Evolutionary conservation across 2,329 filamentous ascomycete species (phyloP).

Genomic region (Trichoderma oligosporum): DNA sequence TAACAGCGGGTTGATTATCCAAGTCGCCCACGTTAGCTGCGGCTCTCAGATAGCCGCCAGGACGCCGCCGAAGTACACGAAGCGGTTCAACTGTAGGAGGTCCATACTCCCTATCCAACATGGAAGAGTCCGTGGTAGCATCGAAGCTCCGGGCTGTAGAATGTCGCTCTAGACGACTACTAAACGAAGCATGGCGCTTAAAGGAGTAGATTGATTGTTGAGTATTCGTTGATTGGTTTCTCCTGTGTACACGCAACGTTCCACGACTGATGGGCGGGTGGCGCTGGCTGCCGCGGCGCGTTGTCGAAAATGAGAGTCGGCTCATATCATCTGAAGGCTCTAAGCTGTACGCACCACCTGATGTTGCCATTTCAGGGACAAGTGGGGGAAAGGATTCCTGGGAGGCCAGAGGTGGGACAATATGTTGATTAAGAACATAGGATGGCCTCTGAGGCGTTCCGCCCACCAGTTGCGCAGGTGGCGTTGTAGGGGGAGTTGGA

Average conservation of each 20-base stretch:
- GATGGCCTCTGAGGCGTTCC: conserved; percentile 54
- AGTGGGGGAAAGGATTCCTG: conserved; percentile 45
- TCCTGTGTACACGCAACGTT: conserved; percentile 38
- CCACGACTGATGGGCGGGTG: conserved; percentile 29
- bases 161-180: conserved; percentile 50
- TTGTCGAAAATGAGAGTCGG: conserved; percentile 32
- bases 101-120: conserved; percentile 41
- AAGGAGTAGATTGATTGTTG: conserved; percentile 49
- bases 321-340: conserved; percentile 34
- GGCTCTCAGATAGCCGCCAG: conserved; percentile 70
- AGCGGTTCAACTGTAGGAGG: conserved; percentile 48
- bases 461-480: conserved; percentile 43
- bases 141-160: conserved; percentile 58
- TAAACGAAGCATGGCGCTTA: conserved; percentile 57
- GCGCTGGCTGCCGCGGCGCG: conserved; percentile 26
- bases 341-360: conserved; percentile 30
- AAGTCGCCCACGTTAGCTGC: conserved; percentile 56
- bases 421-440: conserved; percentile 49
- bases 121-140: conserved; percentile 55
- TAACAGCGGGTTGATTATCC: conserved; percentile 35
- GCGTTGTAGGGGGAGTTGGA: conserved; percentile 59
- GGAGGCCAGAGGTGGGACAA: conserved; percentile 35
- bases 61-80: conserved; percentile 64
- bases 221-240: conserved; percentile 47
- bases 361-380: conserved; percentile 44